Conservation (phyloP, 2,329 filamentous ascomycete genomes). For the Fusarium abutilonis region DNA sequence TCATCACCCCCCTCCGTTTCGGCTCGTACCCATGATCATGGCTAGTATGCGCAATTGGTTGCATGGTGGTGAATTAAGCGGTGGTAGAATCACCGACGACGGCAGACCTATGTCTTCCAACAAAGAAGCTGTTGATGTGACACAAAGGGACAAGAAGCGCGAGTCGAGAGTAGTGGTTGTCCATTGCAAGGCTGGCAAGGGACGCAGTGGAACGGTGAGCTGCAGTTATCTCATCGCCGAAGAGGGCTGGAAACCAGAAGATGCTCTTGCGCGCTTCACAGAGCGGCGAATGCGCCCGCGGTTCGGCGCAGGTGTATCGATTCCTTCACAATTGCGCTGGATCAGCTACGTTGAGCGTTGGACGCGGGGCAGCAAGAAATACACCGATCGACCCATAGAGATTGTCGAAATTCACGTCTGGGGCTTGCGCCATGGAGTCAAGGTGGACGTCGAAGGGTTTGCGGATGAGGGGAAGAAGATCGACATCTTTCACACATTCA, state of each 20-base stretch:
- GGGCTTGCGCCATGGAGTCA: slow-evolving; percentile 88
- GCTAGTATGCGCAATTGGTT: slow-evolving; percentile 94
- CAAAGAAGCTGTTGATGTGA: slow-evolving; percentile 29
- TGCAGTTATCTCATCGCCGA: slow-evolving; percentile 93
- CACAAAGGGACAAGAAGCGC: slow-evolving; percentile 50
- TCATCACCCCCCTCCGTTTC: slow-evolving; percentile 95
- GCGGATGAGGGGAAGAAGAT: slow-evolving; percentile 91
- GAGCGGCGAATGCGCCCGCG: slow-evolving; percentile 86
- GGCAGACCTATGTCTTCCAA: slow-evolving; percentile 30
- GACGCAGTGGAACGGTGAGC: slow-evolving; percentile 85
- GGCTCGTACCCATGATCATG: slow-evolving; percentile 87
- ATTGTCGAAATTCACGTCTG: slow-evolving; percentile 89
- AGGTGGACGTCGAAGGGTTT: slow-evolving; percentile 85
- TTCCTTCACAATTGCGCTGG: slow-evolving; percentile 90
- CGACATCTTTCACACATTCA: slow-evolving; percentile 83
- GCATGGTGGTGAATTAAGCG: slow-evolving; percentile 59
- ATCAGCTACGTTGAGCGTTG: slow-evolving; percentile 89
- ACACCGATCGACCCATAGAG: slow-evolving; percentile 84
- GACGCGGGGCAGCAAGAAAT: slow-evolving; percentile 78
- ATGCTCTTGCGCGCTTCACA: slow-evolving; percentile 71
- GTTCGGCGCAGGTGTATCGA: slow-evolving; percentile 90
- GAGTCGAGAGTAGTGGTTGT: slow-evolving; percentile 80
- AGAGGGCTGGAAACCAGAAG: slow-evolving; percentile 68
- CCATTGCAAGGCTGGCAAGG: slow-evolving; percentile 97
- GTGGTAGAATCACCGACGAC: slow-evolving; percentile 17